Base-by-base conservation (phyloP, 192 early-diverging fungal genomes). In the Phlyctochytrium bullatum region DNA sequence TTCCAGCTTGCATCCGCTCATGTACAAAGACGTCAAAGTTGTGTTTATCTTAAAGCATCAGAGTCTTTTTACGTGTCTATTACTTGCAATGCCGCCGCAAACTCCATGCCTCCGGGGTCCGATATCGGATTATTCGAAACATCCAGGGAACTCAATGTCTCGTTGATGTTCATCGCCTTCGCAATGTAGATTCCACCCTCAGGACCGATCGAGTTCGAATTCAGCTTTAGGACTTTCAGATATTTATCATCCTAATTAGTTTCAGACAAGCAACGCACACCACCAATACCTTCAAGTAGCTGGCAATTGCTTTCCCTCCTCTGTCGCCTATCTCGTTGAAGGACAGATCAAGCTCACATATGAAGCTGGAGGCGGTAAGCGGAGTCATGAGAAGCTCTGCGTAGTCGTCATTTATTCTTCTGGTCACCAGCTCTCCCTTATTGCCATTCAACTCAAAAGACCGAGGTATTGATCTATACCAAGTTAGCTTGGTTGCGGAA, bases 261-360 rank as follows among this genome's bases (percentile, higher is more conserved):
- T 2, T 67, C 25, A 61, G 12, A 24, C 36, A 20, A 51, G 20
- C 34, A 34, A 28, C 20, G 16, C 3, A 0, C 28, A 0, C 23
- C 29, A 10, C n/a, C 23, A 23, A 20, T 36, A 83, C 81, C 75
- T 76, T 78, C 27, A 83, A 20, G 50, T 72, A 83, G 25, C 36
- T 60, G 4, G 78, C 81, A 17, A 83, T 27, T 17, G n/a, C 14
- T 0, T 12, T 53, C 2, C 78, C 81, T 12, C 81, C 81, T 33
- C 61, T 64, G 63, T 83, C 76, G 1, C 74, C 75, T 50, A 83
- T 78, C 31, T 80, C 78, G 69, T 83, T 83, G 57, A 61, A 83
- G 23, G 63, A 61, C 62, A 83, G 52, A 60, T 80, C 75, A 10
- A 83, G 57, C 23, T 73, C 64, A 2, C 62, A 65, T 12, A 83